Base-by-base conservation (phyloP, 305 asterid genomes). In the Euphrasia arctica region DNA sequence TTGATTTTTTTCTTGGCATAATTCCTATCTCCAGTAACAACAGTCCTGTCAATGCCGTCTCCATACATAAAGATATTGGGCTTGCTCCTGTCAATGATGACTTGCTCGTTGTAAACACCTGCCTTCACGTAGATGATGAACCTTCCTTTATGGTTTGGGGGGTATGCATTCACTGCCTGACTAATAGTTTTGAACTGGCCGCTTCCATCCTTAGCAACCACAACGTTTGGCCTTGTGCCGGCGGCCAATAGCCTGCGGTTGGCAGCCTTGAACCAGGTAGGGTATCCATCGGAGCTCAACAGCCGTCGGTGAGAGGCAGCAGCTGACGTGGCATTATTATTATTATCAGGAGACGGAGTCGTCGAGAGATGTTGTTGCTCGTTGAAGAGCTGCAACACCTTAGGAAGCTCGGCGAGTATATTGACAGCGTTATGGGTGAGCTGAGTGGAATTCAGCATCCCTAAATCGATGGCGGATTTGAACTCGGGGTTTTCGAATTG, bases 131-230 rank as follows among this genome's bases (percentile, higher is more conserved):
- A 66, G 43, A 90, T 81, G 8, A 77, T 54, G 74, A 66, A 90
- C 67, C 90, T 78, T 1, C 90, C 87, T 3, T 57, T 31, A 62
- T 27, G 52, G 5, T 80, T 82, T 0, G 48, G 58, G 0, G 88
- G 92, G 68, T 88, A 85, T 0, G 96, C 74, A 0, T 59, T 68
- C 7, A 90, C 2, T 10, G 92, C 96, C 0, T 64, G 77, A 0
- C 4, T 9, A 6, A 88, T 76, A 18, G 77, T 84, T 67, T 60
- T 85, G 66, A 64, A 88, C 12, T 74, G 65, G 1, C 95, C 90
- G 54, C 89, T 87, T 0, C 92, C 95, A 31, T 86, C 89, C 75
- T 79, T 69, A 31, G 97, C 85, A 8, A 90, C 96, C 29, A 83
- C 80, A 0, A 67, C 90, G 18, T 88, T 31, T 0, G 95, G 91